Evolutionary conservation across 805 yeast genomes (phyloP).

Genomic region (Pichia eremophila): DNA sequence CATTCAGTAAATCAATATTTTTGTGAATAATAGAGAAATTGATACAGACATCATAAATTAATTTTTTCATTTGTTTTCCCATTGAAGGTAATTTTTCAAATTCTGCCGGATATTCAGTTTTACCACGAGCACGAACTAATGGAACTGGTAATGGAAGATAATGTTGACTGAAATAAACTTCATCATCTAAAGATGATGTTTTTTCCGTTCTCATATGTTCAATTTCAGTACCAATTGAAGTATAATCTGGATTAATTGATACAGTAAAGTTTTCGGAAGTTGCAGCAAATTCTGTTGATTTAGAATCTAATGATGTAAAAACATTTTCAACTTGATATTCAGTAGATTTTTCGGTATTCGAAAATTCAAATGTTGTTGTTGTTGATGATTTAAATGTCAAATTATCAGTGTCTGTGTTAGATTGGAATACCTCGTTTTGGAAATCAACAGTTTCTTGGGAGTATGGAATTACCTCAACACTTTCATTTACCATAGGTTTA

Average conservation of each 20-base stretch:
- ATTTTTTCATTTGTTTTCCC: constrained; percentile 19
- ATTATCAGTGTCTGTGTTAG: not conserved
- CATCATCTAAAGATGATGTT: constrained; percentile 18
- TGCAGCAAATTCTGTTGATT: not conserved
- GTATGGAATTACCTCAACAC: too few relatives aligned
- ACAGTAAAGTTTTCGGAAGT: not conserved
- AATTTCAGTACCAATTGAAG: not conserved
- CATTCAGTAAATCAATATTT: constrained; percentile 15
- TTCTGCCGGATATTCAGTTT: constrained; percentile 16
- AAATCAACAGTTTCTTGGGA: not conserved
- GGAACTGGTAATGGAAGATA: constrained; percentile 19
- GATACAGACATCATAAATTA: constrained; percentile 23
- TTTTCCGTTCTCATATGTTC: not conserved
- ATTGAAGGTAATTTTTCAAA: constrained; percentile 10
- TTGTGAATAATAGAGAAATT: constrained; percentile 18
- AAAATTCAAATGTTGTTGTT: not conserved
- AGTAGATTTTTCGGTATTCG: not conserved
- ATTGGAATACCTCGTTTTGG: not conserved
- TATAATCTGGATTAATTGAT: constrained; percentile 1
- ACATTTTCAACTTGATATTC: not conserved
- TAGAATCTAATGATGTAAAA: not conserved
- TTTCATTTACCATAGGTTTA: too few relatives aligned
- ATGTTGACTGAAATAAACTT: constrained; percentile 16
- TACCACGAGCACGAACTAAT: constrained; percentile 13
- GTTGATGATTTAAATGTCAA: not conserved